Evolutionary conservation across 2,329 filamentous ascomycete species (phyloP).

Genomic region (Fusarium staphyleae): DNA sequence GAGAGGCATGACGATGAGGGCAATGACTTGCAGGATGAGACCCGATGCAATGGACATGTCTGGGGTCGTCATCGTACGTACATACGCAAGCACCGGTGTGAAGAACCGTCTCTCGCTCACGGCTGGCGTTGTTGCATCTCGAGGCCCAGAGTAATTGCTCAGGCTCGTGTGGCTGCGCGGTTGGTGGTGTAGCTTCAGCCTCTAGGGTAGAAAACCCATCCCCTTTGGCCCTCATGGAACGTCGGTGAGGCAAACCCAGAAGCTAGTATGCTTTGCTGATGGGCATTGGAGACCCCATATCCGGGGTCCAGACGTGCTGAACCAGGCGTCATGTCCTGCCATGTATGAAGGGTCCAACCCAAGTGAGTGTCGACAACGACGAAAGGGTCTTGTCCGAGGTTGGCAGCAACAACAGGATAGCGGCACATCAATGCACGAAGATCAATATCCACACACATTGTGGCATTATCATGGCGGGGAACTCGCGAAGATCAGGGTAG

Average conservation of each 20-base stretch:
- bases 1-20: slow-evolving; percentile 11
- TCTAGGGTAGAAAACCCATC: too few relatives aligned
- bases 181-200: slow-evolving; percentile 10
- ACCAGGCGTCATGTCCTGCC: neutral
- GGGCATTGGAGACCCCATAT: neutral
- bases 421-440: slow-evolving; percentile 16
- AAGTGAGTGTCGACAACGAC: neutral
- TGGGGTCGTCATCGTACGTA: slow-evolving; percentile 16
- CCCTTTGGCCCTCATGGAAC: slow-evolving; percentile 28
- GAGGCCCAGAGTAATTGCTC: neutral
- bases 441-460: slow-evolving; percentile 20
- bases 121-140: slow-evolving; percentile 4
- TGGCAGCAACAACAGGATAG: neutral
- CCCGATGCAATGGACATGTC: slow-evolving; percentile 17
- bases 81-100: neutral
- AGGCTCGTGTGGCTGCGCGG: neutral
- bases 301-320: slow-evolving; percentile 10
- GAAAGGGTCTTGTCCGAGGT: slow-evolving; percentile 14
- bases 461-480: slow-evolving; percentile 22
- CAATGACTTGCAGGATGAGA: slow-evolving; percentile 26
- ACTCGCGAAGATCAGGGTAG: slow-evolving; percentile 26
- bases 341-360: slow-evolving; percentile 31
- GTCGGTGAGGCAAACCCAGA: slow-evolving; percentile 19
- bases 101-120: neutral
- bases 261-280: neutral